Percentiles rank a stretch among this genome's conserved stretches.
phyloP scores from a whole-genome alignment of 2,329 filamentous ascomycete species.

The Scytalidium lignicola region DNA sequence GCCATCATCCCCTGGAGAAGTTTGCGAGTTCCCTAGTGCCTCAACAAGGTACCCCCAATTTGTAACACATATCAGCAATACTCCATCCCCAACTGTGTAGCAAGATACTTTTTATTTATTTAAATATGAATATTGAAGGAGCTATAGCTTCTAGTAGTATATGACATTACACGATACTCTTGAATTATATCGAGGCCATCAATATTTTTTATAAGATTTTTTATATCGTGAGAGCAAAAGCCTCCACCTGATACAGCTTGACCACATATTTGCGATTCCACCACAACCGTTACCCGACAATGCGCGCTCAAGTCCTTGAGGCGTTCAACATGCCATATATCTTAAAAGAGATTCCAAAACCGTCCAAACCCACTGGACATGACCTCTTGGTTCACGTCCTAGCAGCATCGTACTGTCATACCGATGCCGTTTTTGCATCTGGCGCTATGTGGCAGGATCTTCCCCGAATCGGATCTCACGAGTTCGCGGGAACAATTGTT shows the following conservation, averaged over 20 bases:
- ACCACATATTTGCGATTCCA: too few relatives aligned
- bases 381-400: constrained; percentile 3
- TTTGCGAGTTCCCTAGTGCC: background rate
- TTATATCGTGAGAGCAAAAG: too few relatives aligned
- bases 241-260: too few relatives aligned
- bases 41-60: background rate
- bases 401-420: constrained; percentile 4
- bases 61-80: background rate
- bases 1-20: too few relatives aligned
- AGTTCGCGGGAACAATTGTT: constrained; percentile 44
- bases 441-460: background rate
- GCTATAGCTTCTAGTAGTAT: too few relatives aligned
- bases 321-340: constrained; percentile 5
- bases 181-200: too few relatives aligned
- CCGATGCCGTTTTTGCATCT: constrained; percentile 2
- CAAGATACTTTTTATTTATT: too few relatives aligned
- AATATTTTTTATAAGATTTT: too few relatives aligned
- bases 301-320: constrained; percentile 5
- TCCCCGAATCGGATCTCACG: constrained; percentile 3
- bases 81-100: background rate
- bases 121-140: too few relatives aligned
- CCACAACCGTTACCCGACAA: background rate
- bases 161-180: too few relatives aligned
- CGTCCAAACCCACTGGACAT: background rate
- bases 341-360: constrained; percentile 1